phyloP scores from a whole-genome alignment of 306 rosid genomes.

The Neltuma alba region DNA sequence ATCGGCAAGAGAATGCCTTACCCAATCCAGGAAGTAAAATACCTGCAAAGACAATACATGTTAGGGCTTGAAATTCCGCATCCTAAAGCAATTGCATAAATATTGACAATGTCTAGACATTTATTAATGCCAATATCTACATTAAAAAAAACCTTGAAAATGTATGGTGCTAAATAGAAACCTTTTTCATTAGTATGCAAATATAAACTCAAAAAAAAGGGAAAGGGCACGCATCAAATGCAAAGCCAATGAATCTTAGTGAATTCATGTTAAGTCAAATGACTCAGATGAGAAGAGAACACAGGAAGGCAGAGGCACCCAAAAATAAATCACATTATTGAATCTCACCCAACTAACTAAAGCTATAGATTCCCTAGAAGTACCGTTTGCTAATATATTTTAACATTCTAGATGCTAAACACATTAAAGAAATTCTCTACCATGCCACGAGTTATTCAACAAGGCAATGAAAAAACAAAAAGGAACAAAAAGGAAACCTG shows the following conservation, averaged over 20 bases:
- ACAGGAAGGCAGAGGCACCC: neutral
- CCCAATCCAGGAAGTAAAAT: constrained; percentile 93
- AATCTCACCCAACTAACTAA: neutral
- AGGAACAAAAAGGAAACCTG: constrained; percentile 61
- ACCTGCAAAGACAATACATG: constrained; percentile 55
- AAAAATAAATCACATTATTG: neutral
- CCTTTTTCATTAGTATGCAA: constrained; percentile 4
- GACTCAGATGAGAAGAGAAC: neutral
- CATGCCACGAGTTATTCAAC: neutral
- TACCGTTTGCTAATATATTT: neutral
- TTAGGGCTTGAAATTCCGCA: constrained; percentile 29
- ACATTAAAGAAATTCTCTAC: neutral
- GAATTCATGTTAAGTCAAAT: neutral
- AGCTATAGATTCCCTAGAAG: neutral
- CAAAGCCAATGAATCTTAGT: neutral
- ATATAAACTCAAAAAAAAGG: neutral
- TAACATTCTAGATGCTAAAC: neutral
- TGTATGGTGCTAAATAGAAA: neutral
- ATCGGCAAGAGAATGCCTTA: constrained; percentile 80
- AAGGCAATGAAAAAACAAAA: neutral
- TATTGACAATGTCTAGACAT: constrained; percentile 5
- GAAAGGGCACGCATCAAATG: neutral
- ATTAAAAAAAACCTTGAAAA: neutral
- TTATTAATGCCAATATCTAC: neutral
- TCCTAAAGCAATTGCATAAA: constrained; percentile 10